phyloP scores from a whole-genome alignment of 1,284 basidiomycete species.

The Apiotrichum veenhuisii region DNA sequence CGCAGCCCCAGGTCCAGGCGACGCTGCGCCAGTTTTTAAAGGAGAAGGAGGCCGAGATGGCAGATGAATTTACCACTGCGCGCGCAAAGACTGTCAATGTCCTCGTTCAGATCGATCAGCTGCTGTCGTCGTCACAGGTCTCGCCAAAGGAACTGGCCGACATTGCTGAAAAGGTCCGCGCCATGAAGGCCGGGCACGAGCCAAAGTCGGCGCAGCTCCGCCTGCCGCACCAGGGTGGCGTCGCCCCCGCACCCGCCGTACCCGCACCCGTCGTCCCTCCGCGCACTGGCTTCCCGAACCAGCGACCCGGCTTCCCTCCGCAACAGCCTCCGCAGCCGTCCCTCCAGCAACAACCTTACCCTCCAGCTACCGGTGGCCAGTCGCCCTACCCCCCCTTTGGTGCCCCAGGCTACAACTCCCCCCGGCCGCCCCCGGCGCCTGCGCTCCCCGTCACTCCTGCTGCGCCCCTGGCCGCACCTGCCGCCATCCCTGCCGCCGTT shows the following conservation, averaged over 20 bases:
- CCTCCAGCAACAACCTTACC: slow-evolving; percentile 5
- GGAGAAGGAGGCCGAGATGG: slow-evolving; percentile 40
- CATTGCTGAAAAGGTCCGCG: slow-evolving; percentile 40
- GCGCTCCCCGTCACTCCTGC: slow-evolving; percentile 30
- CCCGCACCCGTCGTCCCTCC: slow-evolving; percentile 29
- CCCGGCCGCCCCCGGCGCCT: slow-evolving; percentile 6
- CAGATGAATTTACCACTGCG: slow-evolving; percentile 21
- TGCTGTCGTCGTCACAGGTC: slow-evolving; percentile 34
- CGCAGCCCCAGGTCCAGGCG: slow-evolving; percentile 21
- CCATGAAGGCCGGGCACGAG: slow-evolving; percentile 44
- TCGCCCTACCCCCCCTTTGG: slow-evolving; percentile 13
- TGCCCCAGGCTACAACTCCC: not conserved
- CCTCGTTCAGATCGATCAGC: slow-evolving; percentile 36
- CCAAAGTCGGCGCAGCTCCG: slow-evolving; percentile 26
- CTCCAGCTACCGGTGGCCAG: slow-evolving; percentile 1
- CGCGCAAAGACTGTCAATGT: slow-evolving; percentile 35
- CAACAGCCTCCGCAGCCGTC: slow-evolving; percentile 10
- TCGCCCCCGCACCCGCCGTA: slow-evolving; percentile 26
- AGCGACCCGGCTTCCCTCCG: slow-evolving; percentile 16
- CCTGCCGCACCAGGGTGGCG: slow-evolving; percentile 1
- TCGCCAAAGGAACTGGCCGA: slow-evolving; percentile 36
- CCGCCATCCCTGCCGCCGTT: slow-evolving; percentile 10
- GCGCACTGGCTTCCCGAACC: slow-evolving; percentile 6
- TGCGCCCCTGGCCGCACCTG: slow-evolving; percentile 15
- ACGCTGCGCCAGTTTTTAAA: slow-evolving; percentile 25